These are phyloP conservation scores for Evansstolkia leycettana DNA, from an alignment of 495 filamentous ascomycete species.

Conservation along the genomic window DNA sequence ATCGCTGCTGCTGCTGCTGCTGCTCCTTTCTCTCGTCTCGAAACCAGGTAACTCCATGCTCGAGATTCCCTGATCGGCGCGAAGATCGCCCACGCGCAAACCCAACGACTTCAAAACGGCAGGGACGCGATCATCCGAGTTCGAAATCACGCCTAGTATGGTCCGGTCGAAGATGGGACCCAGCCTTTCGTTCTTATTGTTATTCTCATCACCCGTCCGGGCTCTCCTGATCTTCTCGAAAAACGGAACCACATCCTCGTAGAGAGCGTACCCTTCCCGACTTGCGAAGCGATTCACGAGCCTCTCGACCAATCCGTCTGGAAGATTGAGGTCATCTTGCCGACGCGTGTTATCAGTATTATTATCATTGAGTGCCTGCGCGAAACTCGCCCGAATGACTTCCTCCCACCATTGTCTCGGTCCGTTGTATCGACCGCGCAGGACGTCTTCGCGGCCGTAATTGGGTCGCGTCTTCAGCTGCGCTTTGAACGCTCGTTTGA, in stretches of 20 bases:
- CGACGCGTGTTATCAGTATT: background rate
- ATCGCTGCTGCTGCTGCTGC: background rate
- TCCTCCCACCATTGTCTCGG: constrained; percentile 61
- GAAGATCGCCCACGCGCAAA: constrained; percentile 34
- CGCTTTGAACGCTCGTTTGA: constrained; percentile 37
- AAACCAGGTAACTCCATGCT: constrained; percentile 29
- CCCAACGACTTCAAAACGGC: constrained; percentile 49
- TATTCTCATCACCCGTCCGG: constrained; percentile 4
- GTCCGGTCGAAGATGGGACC: constrained; percentile 21
- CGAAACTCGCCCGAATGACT: constrained; percentile 30
- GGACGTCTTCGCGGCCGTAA: constrained; percentile 43
- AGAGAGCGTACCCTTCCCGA: constrained; percentile 46
- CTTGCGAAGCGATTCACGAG: constrained; percentile 52
- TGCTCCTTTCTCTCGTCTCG: constrained; percentile 12
- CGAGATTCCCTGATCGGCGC: constrained; percentile 20
- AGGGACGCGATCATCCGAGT: constrained; percentile 63
- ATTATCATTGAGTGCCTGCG: constrained; percentile 3
- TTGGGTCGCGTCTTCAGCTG: constrained; percentile 45
- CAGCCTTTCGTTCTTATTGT: too few relatives aligned
- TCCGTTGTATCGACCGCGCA: constrained; percentile 35
- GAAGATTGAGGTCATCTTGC: constrained; percentile 8
- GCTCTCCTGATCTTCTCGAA: constrained; percentile 30
- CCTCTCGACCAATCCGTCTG: constrained; percentile 35
- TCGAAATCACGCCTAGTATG: constrained; percentile 57
- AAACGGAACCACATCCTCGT: constrained; percentile 39